phyloP scores from a whole-genome alignment of 208 protist species.

The Acanthamoeba healyi region DNA sequence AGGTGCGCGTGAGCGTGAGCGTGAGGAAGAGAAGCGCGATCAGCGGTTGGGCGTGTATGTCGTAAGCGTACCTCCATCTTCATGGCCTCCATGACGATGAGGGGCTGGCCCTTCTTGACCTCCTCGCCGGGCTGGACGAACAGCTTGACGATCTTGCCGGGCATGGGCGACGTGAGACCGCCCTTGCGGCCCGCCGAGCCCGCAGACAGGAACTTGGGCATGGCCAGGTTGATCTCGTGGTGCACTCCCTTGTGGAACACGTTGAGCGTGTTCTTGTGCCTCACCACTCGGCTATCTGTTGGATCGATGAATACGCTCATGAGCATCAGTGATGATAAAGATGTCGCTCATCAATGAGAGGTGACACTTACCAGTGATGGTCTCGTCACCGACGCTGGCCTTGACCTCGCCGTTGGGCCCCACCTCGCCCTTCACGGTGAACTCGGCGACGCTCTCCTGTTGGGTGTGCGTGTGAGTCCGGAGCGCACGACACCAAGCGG shows the following conservation, averaged over 20 bases:
- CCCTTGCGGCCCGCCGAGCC: neutral
- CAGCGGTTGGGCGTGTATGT: too few species aligned
- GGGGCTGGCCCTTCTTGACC: conserved; percentile 92
- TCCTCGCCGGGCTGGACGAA: conserved; percentile 90
- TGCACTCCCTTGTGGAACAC: conserved; percentile 75
- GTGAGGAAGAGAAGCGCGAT: too few species aligned
- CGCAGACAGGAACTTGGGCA: conserved; percentile 83
- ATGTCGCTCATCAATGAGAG: too few species aligned
- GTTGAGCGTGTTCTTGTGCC: conserved; percentile 89
- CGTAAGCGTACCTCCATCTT: too few species aligned
- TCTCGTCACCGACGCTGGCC: too few species aligned
- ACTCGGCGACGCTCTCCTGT: too few species aligned
- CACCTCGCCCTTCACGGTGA: too few species aligned
- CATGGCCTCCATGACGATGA: conserved; percentile 96
- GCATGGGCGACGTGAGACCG: conserved; percentile 94
- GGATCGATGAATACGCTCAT: conserved; percentile 17
- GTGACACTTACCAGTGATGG: too few species aligned
- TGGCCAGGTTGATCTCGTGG: conserved; percentile 75
- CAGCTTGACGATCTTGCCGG: conserved; percentile 94
- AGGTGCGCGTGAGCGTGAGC: neutral
- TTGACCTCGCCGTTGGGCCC: too few species aligned
- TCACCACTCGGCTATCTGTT: conserved; percentile 78
- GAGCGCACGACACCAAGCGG: too few species aligned
- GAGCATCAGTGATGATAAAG: too few species aligned
- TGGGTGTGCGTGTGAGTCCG: too few species aligned